Evolutionary conservation across 2,329 filamentous ascomycete genomes (phyloP).

Genomic region (Calonectria montana): DNA sequence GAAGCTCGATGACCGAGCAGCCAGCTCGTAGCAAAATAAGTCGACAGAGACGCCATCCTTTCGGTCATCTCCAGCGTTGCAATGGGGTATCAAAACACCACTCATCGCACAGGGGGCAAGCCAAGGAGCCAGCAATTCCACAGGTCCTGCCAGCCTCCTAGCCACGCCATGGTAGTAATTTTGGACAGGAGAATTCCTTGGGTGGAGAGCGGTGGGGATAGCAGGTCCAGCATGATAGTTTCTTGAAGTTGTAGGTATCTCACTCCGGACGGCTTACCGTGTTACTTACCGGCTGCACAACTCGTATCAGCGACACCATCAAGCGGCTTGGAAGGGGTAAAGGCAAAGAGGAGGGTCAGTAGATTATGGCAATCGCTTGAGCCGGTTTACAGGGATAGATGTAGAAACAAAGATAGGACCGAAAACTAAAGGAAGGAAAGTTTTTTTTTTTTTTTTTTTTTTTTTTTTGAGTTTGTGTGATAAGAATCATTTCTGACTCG

Average conservation of each 20-base stretch:
- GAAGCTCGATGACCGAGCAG: conserved; percentile 1
- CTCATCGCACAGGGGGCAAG: not conserved
- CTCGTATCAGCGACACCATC: conserved; percentile 10
- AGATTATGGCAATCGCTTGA: not conserved
- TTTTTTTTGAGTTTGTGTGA: conserved; percentile 1
- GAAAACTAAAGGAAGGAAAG: not conserved
- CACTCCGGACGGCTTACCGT: not conserved
- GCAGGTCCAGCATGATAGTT: not conserved
- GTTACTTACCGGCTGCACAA: conserved; percentile 17
- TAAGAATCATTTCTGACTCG: conserved; percentile 2
- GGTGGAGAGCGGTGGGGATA: not conserved
- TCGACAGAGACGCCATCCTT: conserved; percentile 2
- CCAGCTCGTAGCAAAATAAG: not conserved
- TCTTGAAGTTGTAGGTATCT: not conserved
- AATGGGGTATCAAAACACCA: conserved; percentile 6
- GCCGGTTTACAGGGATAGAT: conserved; percentile 2
- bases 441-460: not conserved
- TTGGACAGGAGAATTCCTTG: not conserved
- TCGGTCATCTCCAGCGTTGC: conserved; percentile 4
- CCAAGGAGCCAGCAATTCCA: not conserved
- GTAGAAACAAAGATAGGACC: not conserved
- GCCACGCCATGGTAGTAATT: conserved; percentile 10
- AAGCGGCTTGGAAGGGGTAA: not conserved
- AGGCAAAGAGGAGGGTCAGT: not conserved
- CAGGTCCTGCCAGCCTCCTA: not conserved